Evolutionary conservation across 164 flowering plant genomes (phyloP), one percentile per base, ranked within the genome.

Genomic region (Taxillus chinensis): DNA sequence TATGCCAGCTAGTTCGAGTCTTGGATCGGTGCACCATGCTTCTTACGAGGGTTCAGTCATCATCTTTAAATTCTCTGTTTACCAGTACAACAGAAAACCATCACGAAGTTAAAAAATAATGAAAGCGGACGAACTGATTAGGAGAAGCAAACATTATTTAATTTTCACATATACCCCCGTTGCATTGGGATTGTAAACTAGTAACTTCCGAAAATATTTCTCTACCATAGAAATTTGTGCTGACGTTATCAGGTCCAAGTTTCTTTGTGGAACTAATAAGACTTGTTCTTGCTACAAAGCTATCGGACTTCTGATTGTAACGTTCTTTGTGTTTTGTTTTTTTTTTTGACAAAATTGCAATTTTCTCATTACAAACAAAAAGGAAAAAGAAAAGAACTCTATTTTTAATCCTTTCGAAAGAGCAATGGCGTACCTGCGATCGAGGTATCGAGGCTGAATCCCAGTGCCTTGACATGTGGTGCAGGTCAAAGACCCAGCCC

Each of bases 381-480:
- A 0, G 7, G 8, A 43, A 43, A 43, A 43, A n/a, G n/a, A n/a
- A 5, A 6, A 43, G 7, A 5, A 43, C 7, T 2, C 10, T 43
- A 5, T 43, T 43, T 43, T 43, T 9, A 43, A 9, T 5, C 0
- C 10, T 43, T 5, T 43, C 2, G 46, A 5, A 9, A 43, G 13
- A 8, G 10, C 9, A 48, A 48, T 48, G 51, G 51, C 10, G 42
- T 76, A 90, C 98, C 98, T 93, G 64, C 96, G 95, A 70, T 93
- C 98, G 50, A 93, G 96, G 76, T 93, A 93, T 5, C 98, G 86
- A 66, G 98, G 97, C 77, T 93, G 98, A 68, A 93, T 88, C 7
- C 98, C 96, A 43, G 74, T 57, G 69, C 98, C 98, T 79, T 93
- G 98, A 66, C 98, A 93, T 14, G 98, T 93, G 8, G 98, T 93